These are phyloP conservation scores for Diaporthe longicolla DNA, from an alignment of 2,329 filamentous ascomycete genomes.

Conservation along the genomic window DNA sequence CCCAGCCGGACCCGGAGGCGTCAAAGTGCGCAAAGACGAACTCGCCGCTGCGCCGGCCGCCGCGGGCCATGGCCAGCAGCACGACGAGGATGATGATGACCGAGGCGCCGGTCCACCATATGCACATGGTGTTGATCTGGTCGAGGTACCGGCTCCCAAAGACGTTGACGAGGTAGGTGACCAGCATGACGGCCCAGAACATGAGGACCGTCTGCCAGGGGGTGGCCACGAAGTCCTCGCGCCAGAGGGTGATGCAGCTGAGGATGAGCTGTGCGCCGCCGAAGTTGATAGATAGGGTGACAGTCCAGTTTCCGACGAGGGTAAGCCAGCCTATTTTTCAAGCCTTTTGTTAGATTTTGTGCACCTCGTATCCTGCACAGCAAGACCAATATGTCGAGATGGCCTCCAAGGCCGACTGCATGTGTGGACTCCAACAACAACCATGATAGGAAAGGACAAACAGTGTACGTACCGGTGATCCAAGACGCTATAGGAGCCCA, in stretches of 20 bases:
- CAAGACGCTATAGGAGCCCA: slow-evolving; percentile 78
- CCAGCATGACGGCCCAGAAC: slow-evolving; percentile 79
- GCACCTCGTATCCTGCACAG: too few relatives aligned
- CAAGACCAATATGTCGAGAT: not conserved
- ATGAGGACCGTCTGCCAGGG: slow-evolving; percentile 78
- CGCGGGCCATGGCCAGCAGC: slow-evolving; percentile 70
- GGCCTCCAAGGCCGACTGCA: too few relatives aligned
- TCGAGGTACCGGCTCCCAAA: slow-evolving; percentile 73
- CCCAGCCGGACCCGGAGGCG: slow-evolving; percentile 75
- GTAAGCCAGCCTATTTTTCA: slow-evolving; percentile 72
- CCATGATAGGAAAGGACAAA: not conserved
- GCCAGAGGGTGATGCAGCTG: slow-evolving; percentile 77
- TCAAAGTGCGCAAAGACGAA: slow-evolving; percentile 81
- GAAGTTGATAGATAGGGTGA: slow-evolving; percentile 76
- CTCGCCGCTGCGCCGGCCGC: slow-evolving; percentile 68
- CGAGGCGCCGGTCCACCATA: slow-evolving; percentile 77
- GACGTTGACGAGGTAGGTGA: slow-evolving; percentile 75
- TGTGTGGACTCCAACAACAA: too few relatives aligned
- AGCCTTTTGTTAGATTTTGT: not conserved
- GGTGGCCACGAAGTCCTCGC: slow-evolving; percentile 77
- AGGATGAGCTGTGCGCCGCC: slow-evolving; percentile 76
- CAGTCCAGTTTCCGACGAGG: slow-evolving; percentile 81
- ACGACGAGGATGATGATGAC: slow-evolving; percentile 67
- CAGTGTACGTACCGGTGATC: slow-evolving; percentile 61
- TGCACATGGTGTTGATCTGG: slow-evolving; percentile 80